Percentiles rank a stretch among this genome's conserved stretches.
phyloP scores from a whole-genome alignment of 2,329 filamentous ascomycete species.

The Pestalotiopsis sp. region DNA sequence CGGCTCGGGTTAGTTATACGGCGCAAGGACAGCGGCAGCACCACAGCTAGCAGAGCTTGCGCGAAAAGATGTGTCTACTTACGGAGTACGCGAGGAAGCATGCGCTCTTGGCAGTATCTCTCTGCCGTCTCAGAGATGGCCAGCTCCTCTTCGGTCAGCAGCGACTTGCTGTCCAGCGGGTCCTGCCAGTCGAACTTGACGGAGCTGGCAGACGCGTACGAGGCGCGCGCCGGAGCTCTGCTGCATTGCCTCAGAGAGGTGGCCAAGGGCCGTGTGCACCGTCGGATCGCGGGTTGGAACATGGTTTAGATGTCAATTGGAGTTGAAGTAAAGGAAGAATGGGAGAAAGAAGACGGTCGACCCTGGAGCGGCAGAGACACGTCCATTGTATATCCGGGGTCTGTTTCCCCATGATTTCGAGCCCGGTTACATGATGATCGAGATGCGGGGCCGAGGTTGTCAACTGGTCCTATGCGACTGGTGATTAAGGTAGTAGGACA shows the following conservation, averaged over 20 bases:
- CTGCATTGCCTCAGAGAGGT: constrained; percentile 16
- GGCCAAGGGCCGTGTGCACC: constrained; percentile 20
- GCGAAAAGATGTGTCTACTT: constrained; percentile 33
- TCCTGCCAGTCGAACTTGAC: constrained; percentile 86
- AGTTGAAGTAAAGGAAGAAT: background rate
- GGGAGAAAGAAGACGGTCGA: background rate
- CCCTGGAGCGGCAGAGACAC: background rate
- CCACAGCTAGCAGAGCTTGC: background rate
- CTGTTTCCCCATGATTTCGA: background rate
- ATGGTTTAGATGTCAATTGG: constrained; percentile 18
- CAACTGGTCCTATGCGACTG: background rate
- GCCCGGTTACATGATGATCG: background rate
- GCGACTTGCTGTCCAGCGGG: constrained; percentile 72
- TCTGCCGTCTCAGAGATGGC: constrained; percentile 90
- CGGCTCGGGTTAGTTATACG: constrained; percentile 10
- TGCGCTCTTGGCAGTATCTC: constrained; percentile 88
- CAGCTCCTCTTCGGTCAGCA: constrained; percentile 87
- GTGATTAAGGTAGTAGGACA: background rate
- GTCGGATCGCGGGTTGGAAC: constrained; percentile 27
- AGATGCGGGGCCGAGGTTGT: constrained; percentile 9
- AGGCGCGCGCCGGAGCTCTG: constrained; percentile 14
- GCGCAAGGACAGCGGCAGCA: background rate
- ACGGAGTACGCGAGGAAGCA: constrained; percentile 87
- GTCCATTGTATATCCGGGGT: background rate
- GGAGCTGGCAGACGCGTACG: constrained; percentile 30